These are phyloP conservation scores for Spiraea crenata DNA, from an alignment of 331 rosid genomes.

Conservation along the genomic window DNA sequence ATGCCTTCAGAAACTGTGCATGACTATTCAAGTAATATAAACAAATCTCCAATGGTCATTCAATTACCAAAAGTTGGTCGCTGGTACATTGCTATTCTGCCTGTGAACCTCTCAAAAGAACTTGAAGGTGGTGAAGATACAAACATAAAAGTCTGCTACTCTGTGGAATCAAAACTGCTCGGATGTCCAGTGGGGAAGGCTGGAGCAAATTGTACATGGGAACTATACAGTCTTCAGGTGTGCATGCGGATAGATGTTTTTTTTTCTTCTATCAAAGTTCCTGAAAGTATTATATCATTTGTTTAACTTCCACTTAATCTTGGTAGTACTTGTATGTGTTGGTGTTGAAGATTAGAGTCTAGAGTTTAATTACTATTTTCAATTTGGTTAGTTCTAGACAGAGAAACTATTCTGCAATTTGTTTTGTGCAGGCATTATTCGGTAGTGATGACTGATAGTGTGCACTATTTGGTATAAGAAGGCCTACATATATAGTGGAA, in stretches of 20 bases:
- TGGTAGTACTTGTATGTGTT: not conserved
- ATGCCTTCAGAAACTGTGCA: conserved; percentile 63
- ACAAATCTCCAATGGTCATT: conserved; percentile 55
- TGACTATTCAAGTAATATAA: conserved; percentile 70
- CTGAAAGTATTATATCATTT: not conserved
- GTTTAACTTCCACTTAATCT: not conserved
- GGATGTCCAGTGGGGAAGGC: conserved; percentile 81
- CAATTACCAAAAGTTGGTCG: conserved; percentile 66
- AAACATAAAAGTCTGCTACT: conserved; percentile 56
- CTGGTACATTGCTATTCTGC: conserved; percentile 61
- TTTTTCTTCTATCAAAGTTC: conserved; percentile 16
- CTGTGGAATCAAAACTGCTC: conserved; percentile 62
- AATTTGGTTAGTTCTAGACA: not conserved
- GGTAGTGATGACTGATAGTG: not conserved
- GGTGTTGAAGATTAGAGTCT: not conserved
- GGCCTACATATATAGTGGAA: not conserved
- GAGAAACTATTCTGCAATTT: not conserved
- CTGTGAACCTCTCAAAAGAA: conserved; percentile 46
- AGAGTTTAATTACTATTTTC: not conserved
- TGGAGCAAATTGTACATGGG: conserved; percentile 78
- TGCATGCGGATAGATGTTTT: conserved; percentile 20
- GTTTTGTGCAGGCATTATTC: not conserved
- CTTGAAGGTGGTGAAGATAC: conserved; percentile 40
- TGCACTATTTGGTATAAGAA: not conserved
- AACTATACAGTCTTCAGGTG: conserved; percentile 77